A percentile compares a stretch with the other conserved stretches of the same genome.
Conservation (phyloP, 2,329 filamentous ascomycete genomes). For the Apiospora kogelbergensis region DNA sequence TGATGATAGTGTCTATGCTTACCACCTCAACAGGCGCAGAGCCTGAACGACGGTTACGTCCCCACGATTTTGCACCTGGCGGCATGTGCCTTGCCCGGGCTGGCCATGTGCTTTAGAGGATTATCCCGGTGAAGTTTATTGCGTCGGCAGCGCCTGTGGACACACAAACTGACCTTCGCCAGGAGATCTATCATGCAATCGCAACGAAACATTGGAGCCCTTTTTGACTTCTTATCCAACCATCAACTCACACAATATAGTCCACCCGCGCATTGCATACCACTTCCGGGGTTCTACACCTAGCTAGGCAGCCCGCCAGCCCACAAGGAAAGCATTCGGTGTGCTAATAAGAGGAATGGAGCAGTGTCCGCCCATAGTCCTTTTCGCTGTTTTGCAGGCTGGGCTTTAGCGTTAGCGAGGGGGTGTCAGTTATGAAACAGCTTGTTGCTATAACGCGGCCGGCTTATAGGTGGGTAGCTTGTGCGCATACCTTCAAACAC, state of each 20-base stretch:
- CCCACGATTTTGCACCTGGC: neutral
- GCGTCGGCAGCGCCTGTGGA: neutral
- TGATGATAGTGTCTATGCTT: neutral
- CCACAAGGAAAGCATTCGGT: neutral
- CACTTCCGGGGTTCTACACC: neutral
- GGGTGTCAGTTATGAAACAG: neutral
- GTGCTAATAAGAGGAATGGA: neutral
- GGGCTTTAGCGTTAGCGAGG: neutral
- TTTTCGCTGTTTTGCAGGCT: neutral
- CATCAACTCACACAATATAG: neutral
- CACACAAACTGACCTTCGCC: neutral
- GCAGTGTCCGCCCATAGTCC: neutral
- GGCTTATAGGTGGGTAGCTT: slow-evolving; percentile 5
- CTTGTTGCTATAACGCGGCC: neutral
- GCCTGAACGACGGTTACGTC: neutral
- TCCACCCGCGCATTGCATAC: slow-evolving; percentile 3
- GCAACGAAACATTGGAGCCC: neutral
- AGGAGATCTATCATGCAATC: slow-evolving; percentile 3
- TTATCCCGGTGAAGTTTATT: neutral
- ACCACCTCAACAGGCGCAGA: neutral
- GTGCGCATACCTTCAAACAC: neutral
- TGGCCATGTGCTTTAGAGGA: neutral
- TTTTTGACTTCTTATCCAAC: neutral
- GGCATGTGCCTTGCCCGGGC: neutral
- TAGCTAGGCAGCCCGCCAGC: neutral